Evolutionary conservation across 257 asterid species (phyloP).

Genomic region (Solanum corneliomulleri): DNA sequence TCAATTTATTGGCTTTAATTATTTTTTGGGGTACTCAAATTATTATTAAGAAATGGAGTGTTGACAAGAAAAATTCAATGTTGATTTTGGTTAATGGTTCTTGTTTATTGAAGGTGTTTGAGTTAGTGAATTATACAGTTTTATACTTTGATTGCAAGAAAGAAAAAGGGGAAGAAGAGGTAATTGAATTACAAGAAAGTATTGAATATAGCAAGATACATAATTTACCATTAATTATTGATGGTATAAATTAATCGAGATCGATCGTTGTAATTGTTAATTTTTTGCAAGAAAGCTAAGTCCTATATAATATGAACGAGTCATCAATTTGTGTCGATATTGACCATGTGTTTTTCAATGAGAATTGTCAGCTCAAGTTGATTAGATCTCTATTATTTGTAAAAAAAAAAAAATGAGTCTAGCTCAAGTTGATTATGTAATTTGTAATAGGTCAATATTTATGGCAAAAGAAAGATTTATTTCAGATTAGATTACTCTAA

Average conservation of each 20-base stretch:
- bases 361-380: neutral
- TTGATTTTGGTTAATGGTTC: slow-evolving; percentile 1
- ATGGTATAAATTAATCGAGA: neutral
- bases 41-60: neutral
- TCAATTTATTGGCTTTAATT: neutral
- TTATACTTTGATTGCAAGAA: slow-evolving; percentile 38
- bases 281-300: neutral
- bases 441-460: too few relatives aligned
- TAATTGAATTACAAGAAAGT: slow-evolving; percentile 9
- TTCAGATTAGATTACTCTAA: neutral
- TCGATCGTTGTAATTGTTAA: neutral
- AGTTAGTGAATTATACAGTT: slow-evolving; percentile 21
- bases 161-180: slow-evolving; percentile 40
- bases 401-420: neutral
- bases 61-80: neutral
- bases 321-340: neutral
- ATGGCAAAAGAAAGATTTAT: too few relatives aligned
- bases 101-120: slow-evolving; percentile 15
- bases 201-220: slow-evolving; percentile 4
- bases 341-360: neutral
- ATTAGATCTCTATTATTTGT: neutral
- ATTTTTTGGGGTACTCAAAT: neutral
- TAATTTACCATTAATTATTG: neutral
- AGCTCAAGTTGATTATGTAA: neutral
- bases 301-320: neutral